These are phyloP conservation scores for Hypomontagnella submonticulosa DNA, from an alignment of 495 filamentous ascomycete species.

Conservation along the genomic window DNA sequence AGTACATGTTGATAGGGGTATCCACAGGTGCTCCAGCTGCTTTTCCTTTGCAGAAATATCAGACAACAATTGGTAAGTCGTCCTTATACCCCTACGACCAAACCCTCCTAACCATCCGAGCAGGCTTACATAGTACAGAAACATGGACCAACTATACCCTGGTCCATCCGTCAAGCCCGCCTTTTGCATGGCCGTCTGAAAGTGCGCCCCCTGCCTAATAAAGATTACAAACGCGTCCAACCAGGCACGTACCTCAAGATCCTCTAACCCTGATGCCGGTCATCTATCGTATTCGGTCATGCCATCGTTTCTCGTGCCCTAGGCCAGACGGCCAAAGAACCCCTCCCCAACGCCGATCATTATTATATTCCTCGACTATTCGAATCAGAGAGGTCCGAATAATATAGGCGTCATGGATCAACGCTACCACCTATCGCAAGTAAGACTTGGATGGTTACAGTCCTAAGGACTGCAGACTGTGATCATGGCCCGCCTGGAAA, in stretches of 20 bases:
- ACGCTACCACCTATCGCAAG: neutral
- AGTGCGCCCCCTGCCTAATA: constrained; percentile 16
- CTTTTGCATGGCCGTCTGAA: constrained; percentile 17
- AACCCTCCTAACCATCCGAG: constrained; percentile 3
- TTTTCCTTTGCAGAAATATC: neutral
- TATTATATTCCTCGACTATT: constrained; percentile 26
- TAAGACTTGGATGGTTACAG: constrained; percentile 17
- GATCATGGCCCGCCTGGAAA: constrained; percentile 42
- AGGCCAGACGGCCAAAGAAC: constrained; percentile 18
- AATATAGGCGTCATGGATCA: neutral
- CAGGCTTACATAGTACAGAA: neutral
- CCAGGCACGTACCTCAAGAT: constrained; percentile 6
- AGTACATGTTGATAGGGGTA: constrained; percentile 6
- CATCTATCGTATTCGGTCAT: constrained; percentile 44
- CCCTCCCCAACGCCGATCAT: constrained; percentile 20
- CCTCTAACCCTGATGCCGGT: constrained; percentile 19
- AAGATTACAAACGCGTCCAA: constrained; percentile 16
- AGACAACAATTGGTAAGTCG: neutral
- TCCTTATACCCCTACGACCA: constrained; percentile 10
- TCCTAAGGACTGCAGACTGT: constrained; percentile 22
- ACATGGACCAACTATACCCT: constrained; percentile 17
- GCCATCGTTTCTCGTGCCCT: constrained; percentile 32
- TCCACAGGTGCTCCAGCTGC: neutral
- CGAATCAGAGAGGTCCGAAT: neutral
- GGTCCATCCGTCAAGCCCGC: constrained; percentile 14